Evolutionary conservation across 176 grass and related monocot genomes (phyloP), one percentile per base, ranked within the genome.

Genomic region (Canna indica): DNA sequence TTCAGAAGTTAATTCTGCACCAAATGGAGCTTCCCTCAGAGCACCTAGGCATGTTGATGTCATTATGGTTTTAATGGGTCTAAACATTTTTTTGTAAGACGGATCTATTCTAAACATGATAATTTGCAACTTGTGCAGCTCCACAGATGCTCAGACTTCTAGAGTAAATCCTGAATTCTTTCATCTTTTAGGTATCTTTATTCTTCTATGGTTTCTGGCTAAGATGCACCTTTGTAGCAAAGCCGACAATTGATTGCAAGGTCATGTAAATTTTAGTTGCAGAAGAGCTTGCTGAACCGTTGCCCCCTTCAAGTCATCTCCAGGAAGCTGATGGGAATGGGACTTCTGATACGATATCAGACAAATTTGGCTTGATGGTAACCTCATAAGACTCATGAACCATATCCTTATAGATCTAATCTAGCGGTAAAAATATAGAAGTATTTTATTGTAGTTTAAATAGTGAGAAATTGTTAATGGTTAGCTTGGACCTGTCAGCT

Each of bases 1-100:
- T 82, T 81, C 90, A n/a, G 94, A 99, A 72, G 82, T 72, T 31
- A 85, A 83, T 73, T 50, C 84, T 70, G 77, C 83, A 79, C 76
- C 61, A 30, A 80, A 71, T 73, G 78, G 72, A 68, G 38, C 78
- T 73, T n/a, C 59, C 67, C 80, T 72, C 48, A 47, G 80, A 75
- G 75, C 82, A 68, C 36, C 56, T 25, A 41, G 41, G 94, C 82
- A 88, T 87, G 25, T 61, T 73, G 24, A 20, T 65, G 33, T 8
- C 38, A 66, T 28, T 56, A 33, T 62, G 33, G 24, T 62, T 32
- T 62, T 14, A 33, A 18, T 32, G 59, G n/a, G n/a, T n/a, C n/a
- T n/a, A n/a, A n/a, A n/a, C n/a, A n/a, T n/a, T n/a, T n/a, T n/a
- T n/a, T n/a, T n/a, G n/a, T n/a, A n/a, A n/a, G n/a, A n/a, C n/a